Conservation (phyloP, 805 yeast species). For the Komagataella mondaviorum region DNA sequence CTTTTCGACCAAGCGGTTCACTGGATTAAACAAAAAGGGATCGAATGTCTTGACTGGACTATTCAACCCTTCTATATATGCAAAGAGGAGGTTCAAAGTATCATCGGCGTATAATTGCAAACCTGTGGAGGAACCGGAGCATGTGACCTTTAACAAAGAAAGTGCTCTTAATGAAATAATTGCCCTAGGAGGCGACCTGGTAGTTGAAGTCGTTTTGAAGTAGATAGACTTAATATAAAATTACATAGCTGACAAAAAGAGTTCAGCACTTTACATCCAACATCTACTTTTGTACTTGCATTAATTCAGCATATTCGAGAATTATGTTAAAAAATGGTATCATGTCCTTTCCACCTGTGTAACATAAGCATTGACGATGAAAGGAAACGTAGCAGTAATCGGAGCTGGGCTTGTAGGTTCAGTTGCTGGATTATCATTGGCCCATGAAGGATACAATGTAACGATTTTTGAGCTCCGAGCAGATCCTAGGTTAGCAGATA, state of each 20-base stretch:
- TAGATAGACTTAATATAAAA: too few species aligned
- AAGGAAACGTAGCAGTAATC: constrained; percentile 39
- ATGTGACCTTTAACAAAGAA: constrained; percentile 52
- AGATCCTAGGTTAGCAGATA: constrained; percentile 39
- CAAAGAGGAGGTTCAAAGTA: constrained; percentile 59
- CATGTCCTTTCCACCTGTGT: background rate
- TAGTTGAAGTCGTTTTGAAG: constrained; percentile 20
- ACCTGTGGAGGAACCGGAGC: constrained; percentile 34
- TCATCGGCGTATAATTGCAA: constrained; percentile 62
- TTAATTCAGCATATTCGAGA: background rate
- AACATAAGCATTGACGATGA: constrained; percentile 2
- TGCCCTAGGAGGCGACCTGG: constrained; percentile 54
- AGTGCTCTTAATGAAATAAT: constrained; percentile 65
- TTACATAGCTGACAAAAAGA: background rate
- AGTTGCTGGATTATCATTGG: constrained; percentile 68
- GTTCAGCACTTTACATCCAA: background rate
- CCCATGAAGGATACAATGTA: constrained; percentile 59
- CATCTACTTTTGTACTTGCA: background rate
- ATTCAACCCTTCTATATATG: constrained; percentile 49
- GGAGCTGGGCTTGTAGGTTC: constrained; percentile 93
- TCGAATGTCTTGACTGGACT: constrained; percentile 63
- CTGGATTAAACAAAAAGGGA: constrained; percentile 40
- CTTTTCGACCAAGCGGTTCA: constrained; percentile 48
- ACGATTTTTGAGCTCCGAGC: constrained; percentile 56
- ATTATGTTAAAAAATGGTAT: too few species aligned